phyloP scores from a whole-genome alignment of 1,139 yeast genomes.

The Insectozyma bohioensis region DNA sequence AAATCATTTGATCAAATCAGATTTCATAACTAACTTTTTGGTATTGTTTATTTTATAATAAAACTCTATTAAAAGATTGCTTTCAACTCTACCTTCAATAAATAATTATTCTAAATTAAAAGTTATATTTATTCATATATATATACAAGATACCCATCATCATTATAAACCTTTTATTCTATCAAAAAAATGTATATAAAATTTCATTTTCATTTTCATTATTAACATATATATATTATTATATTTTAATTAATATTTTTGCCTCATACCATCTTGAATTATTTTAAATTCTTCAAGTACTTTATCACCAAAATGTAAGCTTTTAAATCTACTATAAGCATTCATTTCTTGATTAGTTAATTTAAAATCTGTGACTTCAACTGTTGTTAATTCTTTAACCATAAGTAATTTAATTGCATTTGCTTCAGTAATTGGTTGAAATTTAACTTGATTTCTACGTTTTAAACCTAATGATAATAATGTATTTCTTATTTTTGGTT shows the following conservation, averaged over 20 bases:
- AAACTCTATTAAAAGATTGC: too few relatives aligned
- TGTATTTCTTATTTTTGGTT: conserved; percentile 63
- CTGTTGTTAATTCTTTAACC: conserved; percentile 86
- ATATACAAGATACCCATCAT: neutral
- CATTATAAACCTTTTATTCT: neutral
- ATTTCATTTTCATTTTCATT: neutral
- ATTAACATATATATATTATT: neutral
- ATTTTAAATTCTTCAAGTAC: conserved; percentile 59
- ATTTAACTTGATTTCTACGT: conserved; percentile 71
- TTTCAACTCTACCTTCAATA: too few relatives aligned
- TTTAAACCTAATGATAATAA: conserved; percentile 73
- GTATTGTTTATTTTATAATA: too few relatives aligned
- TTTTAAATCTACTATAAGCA: too few relatives aligned
- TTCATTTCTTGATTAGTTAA: conserved; percentile 53
- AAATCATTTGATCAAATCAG: too few relatives aligned
- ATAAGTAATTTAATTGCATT: conserved; percentile 82
- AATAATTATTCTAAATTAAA: neutral
- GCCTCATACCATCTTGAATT: conserved; percentile 17
- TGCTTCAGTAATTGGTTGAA: conserved; percentile 71
- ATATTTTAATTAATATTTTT: conserved; percentile 6
- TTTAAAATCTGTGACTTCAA: conserved; percentile 64
- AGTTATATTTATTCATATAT: neutral
- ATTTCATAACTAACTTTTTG: too few relatives aligned
- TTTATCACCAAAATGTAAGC: too few relatives aligned
- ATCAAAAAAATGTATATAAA: too few relatives aligned